Percentiles rank a stretch among this genome's conserved stretches.
Evolutionary conservation across 768 basidiomycete genomes (phyloP).

Genomic region (Multifurca ochricompacta): DNA sequence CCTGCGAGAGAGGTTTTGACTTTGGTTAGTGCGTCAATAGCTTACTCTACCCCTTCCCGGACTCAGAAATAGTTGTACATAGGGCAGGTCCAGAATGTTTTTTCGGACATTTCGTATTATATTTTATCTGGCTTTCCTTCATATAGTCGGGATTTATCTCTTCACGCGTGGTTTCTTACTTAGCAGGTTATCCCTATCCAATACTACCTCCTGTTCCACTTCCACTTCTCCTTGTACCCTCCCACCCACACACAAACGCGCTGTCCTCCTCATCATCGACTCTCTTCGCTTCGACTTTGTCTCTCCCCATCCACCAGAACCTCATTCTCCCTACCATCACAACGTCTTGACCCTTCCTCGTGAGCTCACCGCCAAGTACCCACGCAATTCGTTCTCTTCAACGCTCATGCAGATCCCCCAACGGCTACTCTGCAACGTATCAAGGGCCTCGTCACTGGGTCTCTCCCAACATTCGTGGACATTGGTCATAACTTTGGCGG

Average conservation of each 20-base stretch:
- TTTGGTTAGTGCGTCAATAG: too few relatives aligned
- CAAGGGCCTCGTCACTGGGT: conserved; percentile 92
- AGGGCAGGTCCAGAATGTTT: too few relatives aligned
- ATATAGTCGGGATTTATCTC: conserved; percentile 74
- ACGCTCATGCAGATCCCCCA: conserved; percentile 89
- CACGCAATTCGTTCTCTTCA: conserved; percentile 78
- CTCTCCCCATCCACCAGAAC: conserved; percentile 56
- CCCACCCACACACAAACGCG: conserved; percentile 64
- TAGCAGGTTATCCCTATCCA: conserved; percentile 61
- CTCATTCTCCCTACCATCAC: conserved; percentile 66
- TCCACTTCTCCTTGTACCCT: conserved; percentile 35
- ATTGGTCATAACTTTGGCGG: conserved; percentile 90
- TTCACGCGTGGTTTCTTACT: conserved; percentile 91
- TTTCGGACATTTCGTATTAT: conserved; percentile 30
- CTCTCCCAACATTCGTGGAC: conserved; percentile 92
- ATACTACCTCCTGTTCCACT: conserved; percentile 39
- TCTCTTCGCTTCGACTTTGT: conserved; percentile 92
- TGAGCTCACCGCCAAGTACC: conserved; percentile 55
- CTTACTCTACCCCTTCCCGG: too few relatives aligned
- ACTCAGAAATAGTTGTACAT: too few relatives aligned
- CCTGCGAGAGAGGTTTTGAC: too few relatives aligned
- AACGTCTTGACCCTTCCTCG: conserved; percentile 73
- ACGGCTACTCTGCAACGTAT: conserved; percentile 92
- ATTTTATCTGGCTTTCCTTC: conserved; percentile 56
- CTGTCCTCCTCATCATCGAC: conserved; percentile 84